Evolutionary conservation across 371 early-diverging fungal species (phyloP).

Genomic region (Furculomyces boomerangus): DNA sequence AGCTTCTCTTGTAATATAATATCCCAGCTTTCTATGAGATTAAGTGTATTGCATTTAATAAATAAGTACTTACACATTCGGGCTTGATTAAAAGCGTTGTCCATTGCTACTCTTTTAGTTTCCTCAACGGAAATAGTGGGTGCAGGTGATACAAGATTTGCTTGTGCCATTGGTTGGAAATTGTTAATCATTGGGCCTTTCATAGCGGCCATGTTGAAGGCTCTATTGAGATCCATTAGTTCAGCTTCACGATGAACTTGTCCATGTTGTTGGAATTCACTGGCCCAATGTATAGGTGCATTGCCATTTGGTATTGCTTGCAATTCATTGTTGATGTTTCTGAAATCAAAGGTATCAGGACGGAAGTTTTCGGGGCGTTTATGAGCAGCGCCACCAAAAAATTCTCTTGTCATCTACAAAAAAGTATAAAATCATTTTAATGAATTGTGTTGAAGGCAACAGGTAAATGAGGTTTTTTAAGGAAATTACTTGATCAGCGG

Average conservation of each 20-base stretch:
- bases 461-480: neutral
- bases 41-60: too few relatives aligned
- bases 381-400: constrained; percentile 2
- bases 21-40: too few relatives aligned
- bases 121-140: constrained; percentile 10
- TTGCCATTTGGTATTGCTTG: constrained; percentile 9
- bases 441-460: neutral
- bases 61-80: constrained; percentile 3
- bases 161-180: constrained; percentile 2
- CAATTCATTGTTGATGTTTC: constrained; percentile 24
- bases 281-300: constrained; percentile 37
- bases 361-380: constrained; percentile 5
- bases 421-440: constrained; percentile 1
- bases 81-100: constrained; percentile 55
- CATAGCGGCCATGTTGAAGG: constrained; percentile 20
- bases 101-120: constrained; percentile 41
- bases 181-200: constrained; percentile 10
- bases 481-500: constrained; percentile 12
- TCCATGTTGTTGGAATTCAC: constrained; percentile 39
- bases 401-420: constrained; percentile 9
- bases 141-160: constrained; percentile 13
- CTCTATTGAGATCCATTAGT: constrained; percentile 39
- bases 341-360: constrained; percentile 21
- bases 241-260: constrained; percentile 13
- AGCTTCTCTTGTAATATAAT: too few relatives aligned